A percentile compares a stretch with the other conserved stretches of the same genome.
Conservation (phyloP, 1,139 yeast genomes). For the Hemisphaericaspora subhashii region DNA sequence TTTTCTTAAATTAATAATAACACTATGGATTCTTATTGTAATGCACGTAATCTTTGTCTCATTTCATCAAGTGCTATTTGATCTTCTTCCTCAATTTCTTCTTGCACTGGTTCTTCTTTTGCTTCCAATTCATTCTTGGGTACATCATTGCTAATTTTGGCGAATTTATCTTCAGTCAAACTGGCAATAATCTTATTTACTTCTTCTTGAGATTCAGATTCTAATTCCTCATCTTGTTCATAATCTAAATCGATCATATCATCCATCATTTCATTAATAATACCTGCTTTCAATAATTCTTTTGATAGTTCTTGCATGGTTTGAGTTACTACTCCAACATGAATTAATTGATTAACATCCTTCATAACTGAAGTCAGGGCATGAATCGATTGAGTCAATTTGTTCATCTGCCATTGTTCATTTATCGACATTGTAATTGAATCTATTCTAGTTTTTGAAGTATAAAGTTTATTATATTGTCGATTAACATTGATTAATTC, state of each 20-base stretch:
- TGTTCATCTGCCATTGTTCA: conserved; percentile 87
- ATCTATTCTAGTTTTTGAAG: conserved; percentile 82
- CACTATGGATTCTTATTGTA: conserved; percentile 56
- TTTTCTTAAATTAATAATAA: conserved; percentile 1
- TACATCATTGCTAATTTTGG: conserved; percentile 43
- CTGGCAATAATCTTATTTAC: conserved; percentile 49
- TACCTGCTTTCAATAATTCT: conserved; percentile 88
- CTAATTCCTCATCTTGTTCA: conserved; percentile 58
- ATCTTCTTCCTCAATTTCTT: conserved; percentile 59
- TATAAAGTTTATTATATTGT: conserved; percentile 72
- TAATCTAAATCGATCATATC: conserved; percentile 77
- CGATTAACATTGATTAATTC: conserved; percentile 76
- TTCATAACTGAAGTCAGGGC: conserved; percentile 81
- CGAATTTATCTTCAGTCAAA: conserved; percentile 45
- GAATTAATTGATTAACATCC: conserved; percentile 79
- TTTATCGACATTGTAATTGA: conserved; percentile 86
- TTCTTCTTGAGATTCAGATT: conserved; percentile 72
- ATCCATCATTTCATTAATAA: conserved; percentile 93
- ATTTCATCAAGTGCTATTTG: conserved; percentile 76
- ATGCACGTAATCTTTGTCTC: conserved; percentile 84
- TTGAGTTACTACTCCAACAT: conserved; percentile 75
- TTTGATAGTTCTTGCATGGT: conserved; percentile 86
- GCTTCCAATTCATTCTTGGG: conserved; percentile 32
- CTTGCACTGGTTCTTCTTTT: conserved; percentile 16
- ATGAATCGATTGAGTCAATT: conserved; percentile 79